Conservation (phyloP, 306 rosid genomes). For the barrel medic (Medicago truncatula) region MtrunA17r5.0-ANR NC_053042.1:27995501-27996000, state of each 20-base stretch:
- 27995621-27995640: constrained; percentile 79
- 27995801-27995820: constrained; percentile 82
- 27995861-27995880: not conserved
- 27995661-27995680: constrained; percentile 99
- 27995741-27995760: constrained; percentile 71
- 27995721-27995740: constrained; percentile 93
- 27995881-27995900: too few species aligned
- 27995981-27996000: too few species aligned
- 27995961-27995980: not conserved
- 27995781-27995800: constrained; percentile 83
- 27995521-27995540: constrained; percentile 98
- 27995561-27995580: constrained; percentile 94
- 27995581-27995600: constrained; percentile 93
- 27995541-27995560: constrained; percentile 96
- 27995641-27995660: constrained; percentile 89
- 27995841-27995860: not conserved
- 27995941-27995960: not conserved
- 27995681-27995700: constrained; percentile 93
- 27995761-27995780: constrained; percentile 55
- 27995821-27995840: not conserved
- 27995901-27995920: too few species aligned
- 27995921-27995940: not conserved
- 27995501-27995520: constrained; percentile 97
- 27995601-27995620: constrained; percentile 93
- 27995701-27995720: constrained; percentile 83